Conservation (phyloP, 345 rosid species). For the Streptanthus diversifolius region DNA sequence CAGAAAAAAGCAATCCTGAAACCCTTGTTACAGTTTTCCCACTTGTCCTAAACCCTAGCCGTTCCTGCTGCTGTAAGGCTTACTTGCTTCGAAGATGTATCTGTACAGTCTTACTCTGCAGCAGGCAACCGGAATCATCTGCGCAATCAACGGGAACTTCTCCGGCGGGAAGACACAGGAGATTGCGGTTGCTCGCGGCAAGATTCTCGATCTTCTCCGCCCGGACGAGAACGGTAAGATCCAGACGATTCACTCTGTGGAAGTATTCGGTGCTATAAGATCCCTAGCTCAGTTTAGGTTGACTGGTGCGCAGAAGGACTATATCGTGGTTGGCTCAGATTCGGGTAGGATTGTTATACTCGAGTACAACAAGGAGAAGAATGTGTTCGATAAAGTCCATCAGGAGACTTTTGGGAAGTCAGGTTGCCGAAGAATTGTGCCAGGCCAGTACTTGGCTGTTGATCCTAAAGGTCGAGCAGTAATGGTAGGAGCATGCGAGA, state of each 20-base stretch:
- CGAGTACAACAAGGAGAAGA: slow-evolving; percentile 82
- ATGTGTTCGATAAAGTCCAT: slow-evolving; percentile 81
- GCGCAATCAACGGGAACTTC: slow-evolving; percentile 93
- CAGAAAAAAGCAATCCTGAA: neutral
- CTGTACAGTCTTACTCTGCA: slow-evolving; percentile 93
- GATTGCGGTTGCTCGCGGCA: slow-evolving; percentile 93
- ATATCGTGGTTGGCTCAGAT: slow-evolving; percentile 93
- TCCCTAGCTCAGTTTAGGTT: slow-evolving; percentile 84
- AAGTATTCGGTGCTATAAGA: slow-evolving; percentile 86
- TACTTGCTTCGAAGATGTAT: slow-evolving; percentile 51
- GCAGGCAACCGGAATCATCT: slow-evolving; percentile 78
- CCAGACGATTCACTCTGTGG: slow-evolving; percentile 83
- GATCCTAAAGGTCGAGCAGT: slow-evolving; percentile 97
- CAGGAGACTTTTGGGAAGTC: slow-evolving; percentile 98
- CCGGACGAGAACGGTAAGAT: slow-evolving; percentile 90
- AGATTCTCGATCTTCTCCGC: slow-evolving; percentile 88
- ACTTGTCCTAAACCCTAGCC: slow-evolving; percentile 10
- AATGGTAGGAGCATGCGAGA: slow-evolving; percentile 95
- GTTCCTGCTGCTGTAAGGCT: neutral
- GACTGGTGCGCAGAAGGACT: slow-evolving; percentile 91
- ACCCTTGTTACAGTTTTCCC: neutral
- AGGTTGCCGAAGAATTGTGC: slow-evolving; percentile 90
- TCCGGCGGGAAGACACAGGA: slow-evolving; percentile 89
- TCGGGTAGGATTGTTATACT: slow-evolving; percentile 92
- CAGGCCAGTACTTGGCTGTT: slow-evolving; percentile 86